Evolutionary conservation across 169 alveolate species (phyloP), one percentile per base, ranked within the genome.

Genomic region (Neospora caninum): DNA sequence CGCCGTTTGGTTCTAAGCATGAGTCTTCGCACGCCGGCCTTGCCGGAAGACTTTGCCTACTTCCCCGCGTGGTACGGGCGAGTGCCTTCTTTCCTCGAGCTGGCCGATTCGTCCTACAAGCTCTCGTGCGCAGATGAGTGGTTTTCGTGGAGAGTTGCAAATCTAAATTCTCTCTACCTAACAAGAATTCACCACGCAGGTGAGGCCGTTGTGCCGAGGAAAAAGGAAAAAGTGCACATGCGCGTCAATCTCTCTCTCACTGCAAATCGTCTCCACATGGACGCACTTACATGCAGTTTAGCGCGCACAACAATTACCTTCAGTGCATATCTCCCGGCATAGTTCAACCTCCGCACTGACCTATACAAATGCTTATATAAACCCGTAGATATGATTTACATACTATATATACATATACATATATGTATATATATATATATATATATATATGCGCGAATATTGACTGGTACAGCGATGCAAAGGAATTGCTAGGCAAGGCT

Each of bases 141-240:
- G 89, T 91, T 91, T 54, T 54, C 82, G 64, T 91, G 94, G 94
- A 41, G 94, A 42, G n/a, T 91, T 16, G 94, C 94, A 0, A 83
- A 54, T 49, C 54, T 91, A 4, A 91, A 91, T 54, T 82, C 94
- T 43, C 84, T 91, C 82, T 73, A 39, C 43, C 91, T 91, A 39
- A 54, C 88, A 31, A 36, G 89, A 22, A 45, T 91, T 4, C 89
- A 91, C 89, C 94, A 91, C 89, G 94, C 94, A 73, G 64, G 94
- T 91, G 45, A 13, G 89, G 0, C 4, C 58, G 58, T 13, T 49
- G 58, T 13, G 58, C 58, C 4, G 58, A 49, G 13, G 22, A 13
- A 49, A 13, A 49, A 7, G 22, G 58, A 80, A 45, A 69, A 69
- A 34, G 16, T 9, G n/a, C 7, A 69, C 38, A 13, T 7, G 13